Evolutionary conservation across 2,329 filamentous ascomycete genomes (phyloP).

Genomic region (Aciculosporium take): DNA sequence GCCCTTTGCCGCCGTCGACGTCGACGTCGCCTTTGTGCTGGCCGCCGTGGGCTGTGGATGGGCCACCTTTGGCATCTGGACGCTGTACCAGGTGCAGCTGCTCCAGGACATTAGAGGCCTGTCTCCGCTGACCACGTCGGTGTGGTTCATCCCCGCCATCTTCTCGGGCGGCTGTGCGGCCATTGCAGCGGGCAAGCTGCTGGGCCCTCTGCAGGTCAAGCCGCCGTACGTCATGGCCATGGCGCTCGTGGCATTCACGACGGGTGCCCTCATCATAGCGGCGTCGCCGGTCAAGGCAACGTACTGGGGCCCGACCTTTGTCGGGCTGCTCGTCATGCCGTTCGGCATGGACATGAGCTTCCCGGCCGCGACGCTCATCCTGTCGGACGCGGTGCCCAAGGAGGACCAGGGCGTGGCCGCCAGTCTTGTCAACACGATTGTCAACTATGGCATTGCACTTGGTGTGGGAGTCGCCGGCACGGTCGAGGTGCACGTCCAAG

Average conservation of each 20-base stretch:
- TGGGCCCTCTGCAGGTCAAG: slow-evolving; percentile 22
- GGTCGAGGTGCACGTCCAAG: slow-evolving; percentile 32
- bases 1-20: slow-evolving; percentile 33
- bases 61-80: slow-evolving; percentile 39
- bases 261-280: slow-evolving; percentile 28
- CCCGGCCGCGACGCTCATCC: slow-evolving; percentile 45
- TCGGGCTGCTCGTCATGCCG: slow-evolving; percentile 41
- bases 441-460: slow-evolving; percentile 55
- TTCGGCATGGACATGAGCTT: slow-evolving; percentile 56
- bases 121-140: slow-evolving; percentile 28
- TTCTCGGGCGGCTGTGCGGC: slow-evolving; percentile 30
- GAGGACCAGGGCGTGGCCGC: slow-evolving; percentile 33
- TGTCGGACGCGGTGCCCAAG: slow-evolving; percentile 36
- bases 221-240: slow-evolving; percentile 28
- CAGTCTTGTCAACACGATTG: slow-evolving; percentile 46
- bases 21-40: slow-evolving; percentile 40
- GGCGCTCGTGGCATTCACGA: slow-evolving; percentile 29
- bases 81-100: slow-evolving; percentile 37
- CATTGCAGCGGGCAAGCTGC: slow-evolving; percentile 27
- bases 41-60: slow-evolving; percentile 38
- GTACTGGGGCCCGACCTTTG: slow-evolving; percentile 52
- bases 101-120: slow-evolving; percentile 28
- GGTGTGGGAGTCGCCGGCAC: slow-evolving; percentile 53
- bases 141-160: slow-evolving; percentile 30
- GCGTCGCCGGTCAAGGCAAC: slow-evolving; percentile 37